phyloP scores from a whole-genome alignment of 1,284 basidiomycete genomes.

The Crepidotus sp. region DNA sequence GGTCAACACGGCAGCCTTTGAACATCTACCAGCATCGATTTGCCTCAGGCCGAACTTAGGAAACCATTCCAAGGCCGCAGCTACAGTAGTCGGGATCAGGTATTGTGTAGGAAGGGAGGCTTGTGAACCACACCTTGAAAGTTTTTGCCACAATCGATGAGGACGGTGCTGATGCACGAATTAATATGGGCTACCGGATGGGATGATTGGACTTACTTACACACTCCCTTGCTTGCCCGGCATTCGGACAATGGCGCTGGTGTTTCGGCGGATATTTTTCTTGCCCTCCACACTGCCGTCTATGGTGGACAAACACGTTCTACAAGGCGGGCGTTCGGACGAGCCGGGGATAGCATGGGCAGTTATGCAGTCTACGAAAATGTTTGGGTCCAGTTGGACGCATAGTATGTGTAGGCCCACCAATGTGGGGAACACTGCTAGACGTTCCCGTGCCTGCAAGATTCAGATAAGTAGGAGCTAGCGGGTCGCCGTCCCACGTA shows the following conservation, averaged over 20 bases:
- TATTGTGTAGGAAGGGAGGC: too few species aligned
- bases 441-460: slow-evolving; percentile 14
- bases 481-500: not conserved
- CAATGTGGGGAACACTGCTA: slow-evolving; percentile 15
- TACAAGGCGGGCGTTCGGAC: slow-evolving; percentile 35
- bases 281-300: slow-evolving; percentile 44
- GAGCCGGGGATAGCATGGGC: slow-evolving; percentile 16
- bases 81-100: slow-evolving; percentile 18
- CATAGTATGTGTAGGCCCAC: not conserved
- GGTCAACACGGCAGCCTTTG: not conserved
- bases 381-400: not conserved
- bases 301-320: slow-evolving; percentile 60
- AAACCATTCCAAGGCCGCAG: slow-evolving; percentile 72
- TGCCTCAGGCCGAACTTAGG: slow-evolving; percentile 62
- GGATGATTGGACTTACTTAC: slow-evolving; percentile 33
- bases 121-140: slow-evolving; percentile 37
- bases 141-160: slow-evolving; percentile 77
- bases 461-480: not conserved
- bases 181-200: slow-evolving; percentile 1
- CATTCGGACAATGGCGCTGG: slow-evolving; percentile 54
- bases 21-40: slow-evolving; percentile 49
- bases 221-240: slow-evolving; percentile 41
- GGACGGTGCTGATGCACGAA: slow-evolving; percentile 39
- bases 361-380: slow-evolving; percentile 14
- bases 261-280: slow-evolving; percentile 72